Base-by-base conservation (phyloP, 2,329 filamentous ascomycete species). In the Pseudogymnoascus sp. region DNA sequence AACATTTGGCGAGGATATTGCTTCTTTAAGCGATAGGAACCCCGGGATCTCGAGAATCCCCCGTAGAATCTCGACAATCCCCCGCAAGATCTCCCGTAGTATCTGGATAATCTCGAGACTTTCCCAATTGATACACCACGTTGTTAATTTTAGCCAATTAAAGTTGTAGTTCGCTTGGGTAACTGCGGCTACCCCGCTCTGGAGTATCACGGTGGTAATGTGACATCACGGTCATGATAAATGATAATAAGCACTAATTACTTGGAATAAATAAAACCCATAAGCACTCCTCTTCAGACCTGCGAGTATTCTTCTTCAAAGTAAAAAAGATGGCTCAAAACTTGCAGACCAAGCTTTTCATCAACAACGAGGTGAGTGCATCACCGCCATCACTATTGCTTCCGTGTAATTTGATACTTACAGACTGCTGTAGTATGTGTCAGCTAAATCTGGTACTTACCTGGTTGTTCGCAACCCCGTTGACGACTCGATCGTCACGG, bases 401-500 rank as follows among this genome's bases (percentile, higher is more conserved):
- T 19, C 6, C 38, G 19, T 40, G 19, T 40, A 16, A 14, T 40
- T 19, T 40, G 7, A 40, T 40, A 40, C 38, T 19, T 16, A 40
- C 38, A 61, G 26, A 10, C 16, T 40, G 26, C 1, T 35, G 13
- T 40, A 68, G 65, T 68, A 61, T 59, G 64, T 67, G 10, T 40
- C 63, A 19, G 38, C 38, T 16, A 65, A 65, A 60, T 64, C 60
- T 24, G 38, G 53, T 6, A 63, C 67, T 33, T 65, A 44, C 11
- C 14, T 68, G 3, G 37, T 59, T 10, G 21, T 67, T n/a, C 21
- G 26, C 19, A 82, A 79, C 66, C 81, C 81, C 6, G 77, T 74
- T 35, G 76, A 82, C 66, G 77, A 77, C 62, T 75, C 76, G 1
- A 68, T 80, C 7, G 74, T 84, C 2, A 74, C 79, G 8, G 38